Percentiles rank a stretch among this genome's conserved stretches.
phyloP scores from a whole-genome alignment of 257 asterid species.

The Solanum gracilifrons region DNA sequence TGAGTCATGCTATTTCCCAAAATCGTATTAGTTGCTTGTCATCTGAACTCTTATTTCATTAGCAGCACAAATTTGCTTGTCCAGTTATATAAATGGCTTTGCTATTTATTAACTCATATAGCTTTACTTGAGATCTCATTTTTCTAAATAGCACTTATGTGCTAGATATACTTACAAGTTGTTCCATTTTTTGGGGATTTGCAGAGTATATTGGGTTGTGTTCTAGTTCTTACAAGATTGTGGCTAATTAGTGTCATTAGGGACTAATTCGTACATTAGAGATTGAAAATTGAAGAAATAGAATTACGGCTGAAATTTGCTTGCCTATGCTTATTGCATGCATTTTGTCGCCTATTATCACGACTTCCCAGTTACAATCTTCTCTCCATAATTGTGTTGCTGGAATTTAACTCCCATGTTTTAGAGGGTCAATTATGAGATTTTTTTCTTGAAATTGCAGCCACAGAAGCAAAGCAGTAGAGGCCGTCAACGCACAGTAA shows the following conservation, averaged over 20 bases:
- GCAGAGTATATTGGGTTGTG: not conserved
- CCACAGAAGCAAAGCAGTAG: slow-evolving; percentile 19
- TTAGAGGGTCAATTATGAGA: not conserved
- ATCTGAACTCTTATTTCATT: not conserved
- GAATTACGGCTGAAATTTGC: not conserved
- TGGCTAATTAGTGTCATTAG: not conserved
- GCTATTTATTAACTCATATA: not conserved
- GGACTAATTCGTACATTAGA: not conserved
- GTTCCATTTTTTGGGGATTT: not conserved
- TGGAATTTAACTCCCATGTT: not conserved
- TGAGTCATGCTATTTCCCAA: not conserved
- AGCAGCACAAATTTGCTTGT: not conserved
- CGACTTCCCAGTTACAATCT: not conserved
- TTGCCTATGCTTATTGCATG: not conserved
- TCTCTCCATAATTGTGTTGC: not conserved
- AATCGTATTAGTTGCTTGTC: not conserved
- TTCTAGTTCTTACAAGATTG: not conserved
- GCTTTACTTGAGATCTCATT: not conserved
- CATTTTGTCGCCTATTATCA: not conserved
- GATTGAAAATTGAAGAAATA: not conserved
- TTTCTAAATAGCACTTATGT: not conserved
- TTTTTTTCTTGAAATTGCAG: not conserved
- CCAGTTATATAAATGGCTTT: not conserved
- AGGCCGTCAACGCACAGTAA: slow-evolving; percentile 18
- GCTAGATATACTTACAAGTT: not conserved